Base-by-base conservation (phyloP, 2,329 filamentous ascomycete genomes). In the Sarocladiaceae sp. region DNA sequence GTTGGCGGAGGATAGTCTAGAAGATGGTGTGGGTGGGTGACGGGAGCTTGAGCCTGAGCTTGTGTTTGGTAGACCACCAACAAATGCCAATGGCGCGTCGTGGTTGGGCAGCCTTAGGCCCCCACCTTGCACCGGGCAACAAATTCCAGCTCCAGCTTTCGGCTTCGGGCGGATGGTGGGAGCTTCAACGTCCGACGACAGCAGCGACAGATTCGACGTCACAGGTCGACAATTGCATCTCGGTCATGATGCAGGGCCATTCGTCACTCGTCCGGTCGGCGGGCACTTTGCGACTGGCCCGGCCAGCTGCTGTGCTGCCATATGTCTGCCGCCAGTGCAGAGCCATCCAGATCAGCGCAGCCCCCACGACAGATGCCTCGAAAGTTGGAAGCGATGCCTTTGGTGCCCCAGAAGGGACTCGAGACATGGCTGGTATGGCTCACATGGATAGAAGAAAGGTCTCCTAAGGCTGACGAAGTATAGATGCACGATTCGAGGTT, bases 401-500 rank as follows among this genome's bases (percentile, higher is more conserved):
- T 53, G 73, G 75, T 51, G 65, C 67, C 50, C 62, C 65, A 47
- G 67, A 68, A 49, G 57, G 62, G 13, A 59, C 62, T 19, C 64
- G 70, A 53, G 73, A 78, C 53, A 64, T 68, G 41, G 68, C 76
- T 43, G 76, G 76, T 79, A 68, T 33, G 56, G 21, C 34, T 47
- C 16, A 7, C n/a, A n/a, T n/a, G n/a, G n/a, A n/a, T n/a, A n/a
- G n/a, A n/a, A n/a, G n/a, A n/a, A n/a, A n/a, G n/a, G n/a, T n/a
- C n/a, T n/a, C n/a, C n/a, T n/a, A n/a, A n/a, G n/a, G 41, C 50
- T 58, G 43, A 56, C 50, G 6, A 19, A 16, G n/a, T 46, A 6
- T 54, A 96, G 93, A 97, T 76, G 93, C 93, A 45, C 82, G 83
- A 47, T 98, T 98, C 64, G 88, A 97, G 65, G 88, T 97, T 39